Evolutionary conservation across 1,139 yeast genomes (phyloP), one percentile per base, ranked within the genome.

Genomic region (Geotrichum fermentans): DNA sequence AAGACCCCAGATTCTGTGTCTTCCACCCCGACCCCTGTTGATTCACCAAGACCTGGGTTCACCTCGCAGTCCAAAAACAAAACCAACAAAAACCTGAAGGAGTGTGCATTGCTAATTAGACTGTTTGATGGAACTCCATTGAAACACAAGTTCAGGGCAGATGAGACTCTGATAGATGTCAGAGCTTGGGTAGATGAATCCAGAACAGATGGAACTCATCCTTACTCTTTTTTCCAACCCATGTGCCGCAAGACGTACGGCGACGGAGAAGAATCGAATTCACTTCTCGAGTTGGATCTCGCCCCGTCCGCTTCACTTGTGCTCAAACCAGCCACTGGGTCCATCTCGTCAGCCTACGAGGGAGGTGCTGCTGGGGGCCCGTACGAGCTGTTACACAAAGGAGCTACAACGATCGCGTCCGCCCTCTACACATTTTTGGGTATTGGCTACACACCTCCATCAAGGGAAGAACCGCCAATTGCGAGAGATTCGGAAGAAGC

Each of bases 251-350:
- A 73, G 29, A 66, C 72, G 1, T 76, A 73, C 55, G 67, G 74
- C 1, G 83, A 82, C 47, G 51, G 43, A 22, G 89, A 83, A 59
- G 70, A 72, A 49, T 17, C 34, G 6, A 61, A 61, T 45, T 63
- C 77, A 3, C 68, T 84, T 40, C 61, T 58, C 21, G 73, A 69
- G 4, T 68, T 84, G 44, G 78, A 73, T 7, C 68, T 84, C 50
- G 67, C 74, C 13, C 92, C 94, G 1, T 70, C 90, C 47, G 79
- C 88, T 13, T 85, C 82, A 0, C 65, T 84, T 42, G 78, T 82
- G 34, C 68, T 84, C 53, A 80, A 81, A 58, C 86, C 87, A 0
- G 63, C 61, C 14, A 47, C 53, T 20, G 61, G 62, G 26, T 61
- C 57, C 40, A 47, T 48, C 10, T 28, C 66, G 1, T 57, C 55